These are phyloP conservation scores for Cercospora canescens DNA, from an alignment of 2,329 filamentous ascomycete genomes.

Conservation along the genomic window DNA sequence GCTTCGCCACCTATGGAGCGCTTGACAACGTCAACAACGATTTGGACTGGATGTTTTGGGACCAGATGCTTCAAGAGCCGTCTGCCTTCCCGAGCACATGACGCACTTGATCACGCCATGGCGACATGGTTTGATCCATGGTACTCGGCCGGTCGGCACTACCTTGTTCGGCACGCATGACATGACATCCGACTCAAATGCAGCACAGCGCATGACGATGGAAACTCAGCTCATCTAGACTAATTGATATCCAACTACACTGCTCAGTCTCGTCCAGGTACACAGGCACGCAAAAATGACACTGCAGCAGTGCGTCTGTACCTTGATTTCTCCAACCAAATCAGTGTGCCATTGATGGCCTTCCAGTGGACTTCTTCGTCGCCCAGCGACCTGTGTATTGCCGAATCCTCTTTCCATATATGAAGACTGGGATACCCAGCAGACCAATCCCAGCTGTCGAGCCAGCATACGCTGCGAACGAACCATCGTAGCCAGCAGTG, in stretches of 20 bases:
- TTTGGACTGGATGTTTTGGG: slow-evolving; percentile 25
- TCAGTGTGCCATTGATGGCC: slow-evolving; percentile 22
- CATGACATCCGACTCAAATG: neutral
- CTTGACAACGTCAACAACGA: slow-evolving; percentile 8
- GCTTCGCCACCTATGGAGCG: slow-evolving; percentile 13
- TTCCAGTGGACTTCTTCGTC: slow-evolving; percentile 19
- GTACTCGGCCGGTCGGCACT: neutral
- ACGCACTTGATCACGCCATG: neutral
- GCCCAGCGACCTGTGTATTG: slow-evolving; percentile 34
- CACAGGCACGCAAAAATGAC: neutral
- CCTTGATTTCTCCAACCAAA: neutral
- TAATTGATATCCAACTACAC: neutral
- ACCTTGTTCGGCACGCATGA: neutral
- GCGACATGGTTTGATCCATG: neutral
- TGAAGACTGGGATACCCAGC: slow-evolving; percentile 33
- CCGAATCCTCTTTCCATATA: slow-evolving; percentile 37
- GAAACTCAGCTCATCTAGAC: neutral
- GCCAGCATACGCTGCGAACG: slow-evolving; percentile 35
- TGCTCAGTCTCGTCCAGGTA: neutral
- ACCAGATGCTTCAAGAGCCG: slow-evolving; percentile 19
- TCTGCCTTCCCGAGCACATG: slow-evolving; percentile 7
- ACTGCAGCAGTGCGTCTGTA: neutral
- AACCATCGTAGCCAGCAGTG: slow-evolving; percentile 35
- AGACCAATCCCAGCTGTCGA: slow-evolving; percentile 34
- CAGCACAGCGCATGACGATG: neutral